These are phyloP conservation scores for Neurospora sp. DNA, from an alignment of 2,329 filamentous ascomycete genomes.

Conservation along the genomic window DNA sequence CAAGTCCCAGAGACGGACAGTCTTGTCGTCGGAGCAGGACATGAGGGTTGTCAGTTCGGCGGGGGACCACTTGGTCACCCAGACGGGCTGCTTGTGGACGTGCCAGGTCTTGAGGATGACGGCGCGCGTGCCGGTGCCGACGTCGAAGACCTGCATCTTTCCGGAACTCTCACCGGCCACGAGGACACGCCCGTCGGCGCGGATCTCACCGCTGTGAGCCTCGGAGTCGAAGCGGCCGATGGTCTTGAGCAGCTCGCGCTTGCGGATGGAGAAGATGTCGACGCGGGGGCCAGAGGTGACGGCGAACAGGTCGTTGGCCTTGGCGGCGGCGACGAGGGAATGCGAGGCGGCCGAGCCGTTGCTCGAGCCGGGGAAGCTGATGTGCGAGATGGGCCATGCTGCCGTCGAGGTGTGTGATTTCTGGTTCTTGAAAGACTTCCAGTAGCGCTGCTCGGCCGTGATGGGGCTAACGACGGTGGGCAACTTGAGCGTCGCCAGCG, in stretches of 20 bases:
- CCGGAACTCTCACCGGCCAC: constrained; percentile 88
- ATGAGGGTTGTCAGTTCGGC: constrained; percentile 77
- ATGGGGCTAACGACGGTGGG: constrained; percentile 72
- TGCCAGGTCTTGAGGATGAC: constrained; percentile 94
- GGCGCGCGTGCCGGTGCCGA: constrained; percentile 53
- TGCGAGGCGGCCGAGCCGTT: constrained; percentile 27
- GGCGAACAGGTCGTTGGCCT: constrained; percentile 66
- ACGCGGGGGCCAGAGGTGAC: constrained; percentile 91
- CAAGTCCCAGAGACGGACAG: constrained; percentile 89
- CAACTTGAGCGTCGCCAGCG: constrained; percentile 72
- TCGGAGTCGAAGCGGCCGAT: constrained; percentile 90
- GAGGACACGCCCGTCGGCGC: constrained; percentile 78
- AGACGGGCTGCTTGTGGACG: constrained; percentile 88
- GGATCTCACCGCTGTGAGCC: constrained; percentile 80
- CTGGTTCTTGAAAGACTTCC: constrained; percentile 89
- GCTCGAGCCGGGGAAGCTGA: constrained; percentile 56
- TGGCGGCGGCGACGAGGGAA: constrained; percentile 31
- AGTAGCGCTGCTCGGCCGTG: constrained; percentile 91
- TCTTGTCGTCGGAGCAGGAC: constrained; percentile 86
- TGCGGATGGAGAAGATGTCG: constrained; percentile 88
- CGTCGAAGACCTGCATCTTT: constrained; percentile 90
- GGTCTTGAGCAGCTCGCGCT: constrained; percentile 84
- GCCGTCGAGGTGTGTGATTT: constrained; percentile 85
- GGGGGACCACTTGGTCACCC: constrained; percentile 86
- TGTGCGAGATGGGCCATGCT: constrained; percentile 81